Conservation (phyloP, 805 yeast genomes). For the Ogataea allantospora region DNA sequence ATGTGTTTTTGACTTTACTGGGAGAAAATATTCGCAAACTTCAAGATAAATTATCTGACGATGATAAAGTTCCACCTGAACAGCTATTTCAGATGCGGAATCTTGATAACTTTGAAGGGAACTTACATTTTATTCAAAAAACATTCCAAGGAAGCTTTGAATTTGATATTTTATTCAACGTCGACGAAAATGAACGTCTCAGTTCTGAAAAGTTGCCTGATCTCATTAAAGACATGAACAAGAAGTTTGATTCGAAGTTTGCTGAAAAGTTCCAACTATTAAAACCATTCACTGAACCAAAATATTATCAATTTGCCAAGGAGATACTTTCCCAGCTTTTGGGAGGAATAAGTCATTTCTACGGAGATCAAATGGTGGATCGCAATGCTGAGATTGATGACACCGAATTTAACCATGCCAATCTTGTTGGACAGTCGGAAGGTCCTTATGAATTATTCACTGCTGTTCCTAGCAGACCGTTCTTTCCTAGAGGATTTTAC, state of each 20-base stretch:
- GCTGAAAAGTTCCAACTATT: constrained; percentile 45
- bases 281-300: constrained; percentile 49
- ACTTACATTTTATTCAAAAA: constrained; percentile 76
- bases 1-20: constrained; percentile 65
- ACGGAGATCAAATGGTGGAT: constrained; percentile 83
- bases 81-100: constrained; percentile 58
- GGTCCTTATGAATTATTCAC: constrained; percentile 79
- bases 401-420: constrained; percentile 57
- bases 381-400: constrained; percentile 66
- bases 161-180: constrained; percentile 65
- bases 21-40: constrained; percentile 64
- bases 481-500: constrained; percentile 94
- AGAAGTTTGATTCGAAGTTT: constrained; percentile 53
- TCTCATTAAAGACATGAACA: constrained; percentile 34
- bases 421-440: constrained; percentile 54
- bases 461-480: constrained; percentile 87
- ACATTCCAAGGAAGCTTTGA: constrained; percentile 71
- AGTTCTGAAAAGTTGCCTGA: constrained; percentile 35
- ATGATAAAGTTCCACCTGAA: constrained; percentile 39
- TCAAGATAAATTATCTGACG: constrained; percentile 13
- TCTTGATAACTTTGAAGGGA: constrained; percentile 62
- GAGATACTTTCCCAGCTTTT: constrained; percentile 77
- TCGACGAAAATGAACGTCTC: constrained; percentile 40
- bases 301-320: constrained; percentile 60
- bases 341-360: constrained; percentile 88